Conservation (phyloP, 306 rosid species). For the Lathyrus sativus region DNA sequence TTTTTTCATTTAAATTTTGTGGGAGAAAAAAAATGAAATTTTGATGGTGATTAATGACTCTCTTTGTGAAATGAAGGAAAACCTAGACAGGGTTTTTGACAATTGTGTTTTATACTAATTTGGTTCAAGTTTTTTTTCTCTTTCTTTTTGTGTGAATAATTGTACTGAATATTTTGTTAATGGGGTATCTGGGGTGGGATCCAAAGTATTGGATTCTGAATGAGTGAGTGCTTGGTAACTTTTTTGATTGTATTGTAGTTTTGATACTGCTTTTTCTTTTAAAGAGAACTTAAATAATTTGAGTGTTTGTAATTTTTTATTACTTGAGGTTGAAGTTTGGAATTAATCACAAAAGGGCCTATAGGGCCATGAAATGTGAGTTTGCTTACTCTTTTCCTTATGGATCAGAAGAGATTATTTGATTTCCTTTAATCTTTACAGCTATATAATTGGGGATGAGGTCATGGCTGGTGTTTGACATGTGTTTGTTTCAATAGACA, state of each 20-base stretch:
- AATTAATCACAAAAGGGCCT: slow-evolving; percentile 12
- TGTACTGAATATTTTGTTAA: slow-evolving; percentile 19
- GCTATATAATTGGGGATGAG: slow-evolving; percentile 15
- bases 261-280: neutral
- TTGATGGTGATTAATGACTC: slow-evolving; percentile 10
- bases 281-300: slow-evolving; percentile 5
- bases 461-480: slow-evolving; percentile 2
- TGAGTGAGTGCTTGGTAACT: slow-evolving; percentile 4
- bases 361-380: neutral
- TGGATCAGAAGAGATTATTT: slow-evolving; percentile 17
- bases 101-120: neutral
- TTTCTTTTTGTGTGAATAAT: neutral
- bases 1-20: neutral
- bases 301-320: neutral
- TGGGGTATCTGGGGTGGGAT: slow-evolving; percentile 28
- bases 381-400: neutral
- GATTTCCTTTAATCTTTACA: slow-evolving; percentile 10
- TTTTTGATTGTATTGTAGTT: slow-evolving; percentile 11
- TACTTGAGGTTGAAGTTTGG: slow-evolving; percentile 21
- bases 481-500: slow-evolving; percentile 24
- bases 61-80: slow-evolving; percentile 23
- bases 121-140: neutral
- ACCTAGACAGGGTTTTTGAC: neutral
- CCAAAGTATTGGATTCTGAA: slow-evolving; percentile 28
- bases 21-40: neutral